Conservation (phyloP, 768 basidiomycete species). For the Filobasidium wieringae region DNA sequence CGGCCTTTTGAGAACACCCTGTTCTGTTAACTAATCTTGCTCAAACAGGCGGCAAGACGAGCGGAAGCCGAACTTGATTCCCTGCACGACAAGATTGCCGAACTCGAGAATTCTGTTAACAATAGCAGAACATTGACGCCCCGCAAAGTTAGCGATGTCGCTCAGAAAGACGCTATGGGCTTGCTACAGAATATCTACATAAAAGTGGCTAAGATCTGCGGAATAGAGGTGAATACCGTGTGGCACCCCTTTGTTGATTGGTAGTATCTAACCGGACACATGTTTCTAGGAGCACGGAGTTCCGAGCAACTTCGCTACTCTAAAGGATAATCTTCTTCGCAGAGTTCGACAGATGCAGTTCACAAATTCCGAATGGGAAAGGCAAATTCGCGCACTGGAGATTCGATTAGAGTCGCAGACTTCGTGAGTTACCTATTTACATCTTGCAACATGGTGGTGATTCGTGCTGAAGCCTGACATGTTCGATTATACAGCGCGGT, state of each 20-base stretch:
- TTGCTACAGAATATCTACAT: conserved; percentile 4
- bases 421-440: not conserved
- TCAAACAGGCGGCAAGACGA: conserved; percentile 45
- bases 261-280: not conserved
- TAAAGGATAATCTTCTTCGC: conserved; percentile 85
- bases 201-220: conserved; percentile 8
- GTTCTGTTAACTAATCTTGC: not conserved
- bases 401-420: conserved; percentile 15
- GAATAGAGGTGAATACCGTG: conserved; percentile 1
- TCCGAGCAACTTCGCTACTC: conserved; percentile 72
- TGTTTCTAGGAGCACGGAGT: conserved; percentile 29
- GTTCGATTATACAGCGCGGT: conserved; percentile 47
- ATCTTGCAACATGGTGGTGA: not conserved
- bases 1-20: too few relatives aligned
- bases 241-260: not conserved
- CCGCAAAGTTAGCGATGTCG: not conserved
- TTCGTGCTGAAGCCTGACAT: not conserved
- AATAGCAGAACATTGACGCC: not conserved
- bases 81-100: conserved; percentile 53
- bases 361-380: conserved; percentile 77
- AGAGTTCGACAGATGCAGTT: conserved; percentile 73
- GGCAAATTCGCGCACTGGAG: conserved; percentile 68
- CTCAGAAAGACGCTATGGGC: conserved; percentile 4
- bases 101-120: conserved; percentile 56
- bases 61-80: conserved; percentile 57